Evolutionary conservation across 1,139 yeast species (phyloP).

Genomic region (Yueomyces sp.): DNA sequence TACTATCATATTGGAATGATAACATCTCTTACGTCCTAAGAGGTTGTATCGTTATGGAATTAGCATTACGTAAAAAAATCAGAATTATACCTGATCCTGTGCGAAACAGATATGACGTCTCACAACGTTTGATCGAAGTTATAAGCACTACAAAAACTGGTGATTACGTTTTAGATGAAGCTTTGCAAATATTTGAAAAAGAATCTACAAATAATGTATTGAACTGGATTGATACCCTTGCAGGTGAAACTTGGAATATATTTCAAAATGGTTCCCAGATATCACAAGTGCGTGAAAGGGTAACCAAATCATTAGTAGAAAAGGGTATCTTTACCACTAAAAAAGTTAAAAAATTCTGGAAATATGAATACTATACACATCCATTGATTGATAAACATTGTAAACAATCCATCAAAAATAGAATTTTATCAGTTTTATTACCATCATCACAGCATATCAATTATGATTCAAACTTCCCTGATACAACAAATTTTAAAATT

Average conservation of each 20-base stretch:
- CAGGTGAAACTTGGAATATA: slow-evolving; percentile 96
- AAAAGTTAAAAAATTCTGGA: slow-evolving; percentile 73
- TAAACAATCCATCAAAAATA: slow-evolving; percentile 60
- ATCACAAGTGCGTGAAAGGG: slow-evolving; percentile 91
- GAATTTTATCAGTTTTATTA: slow-evolving; percentile 59
- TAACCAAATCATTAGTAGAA: slow-evolving; percentile 93
- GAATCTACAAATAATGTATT: slow-evolving; percentile 73
- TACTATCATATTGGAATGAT: slow-evolving; percentile 95
- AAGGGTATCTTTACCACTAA: slow-evolving; percentile 96
- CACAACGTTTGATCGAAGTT: slow-evolving; percentile 81
- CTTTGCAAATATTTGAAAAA: slow-evolving; percentile 75
- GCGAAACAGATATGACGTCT: slow-evolving; percentile 76
- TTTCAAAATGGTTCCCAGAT: slow-evolving; percentile 89
- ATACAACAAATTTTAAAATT: slow-evolving; percentile 52
- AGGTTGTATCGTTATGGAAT: slow-evolving; percentile 84
- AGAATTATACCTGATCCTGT: slow-evolving; percentile 87
- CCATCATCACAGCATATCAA: slow-evolving; percentile 44
- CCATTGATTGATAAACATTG: slow-evolving; percentile 84
- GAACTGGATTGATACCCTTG: slow-evolving; percentile 86
- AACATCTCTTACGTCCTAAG: slow-evolving; percentile 91
- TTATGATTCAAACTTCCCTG: slow-evolving; percentile 50
- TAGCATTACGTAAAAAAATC: slow-evolving; percentile 83
- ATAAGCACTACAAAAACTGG: slow-evolving; percentile 83
- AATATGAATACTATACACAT: slow-evolving; percentile 98
- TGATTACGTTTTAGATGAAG: slow-evolving; percentile 87